Evolutionary conservation across 2,329 filamentous ascomycete species (phyloP), one percentile per base, ranked within the genome.

Genomic region (Scortechinia acanthostroma): DNA sequence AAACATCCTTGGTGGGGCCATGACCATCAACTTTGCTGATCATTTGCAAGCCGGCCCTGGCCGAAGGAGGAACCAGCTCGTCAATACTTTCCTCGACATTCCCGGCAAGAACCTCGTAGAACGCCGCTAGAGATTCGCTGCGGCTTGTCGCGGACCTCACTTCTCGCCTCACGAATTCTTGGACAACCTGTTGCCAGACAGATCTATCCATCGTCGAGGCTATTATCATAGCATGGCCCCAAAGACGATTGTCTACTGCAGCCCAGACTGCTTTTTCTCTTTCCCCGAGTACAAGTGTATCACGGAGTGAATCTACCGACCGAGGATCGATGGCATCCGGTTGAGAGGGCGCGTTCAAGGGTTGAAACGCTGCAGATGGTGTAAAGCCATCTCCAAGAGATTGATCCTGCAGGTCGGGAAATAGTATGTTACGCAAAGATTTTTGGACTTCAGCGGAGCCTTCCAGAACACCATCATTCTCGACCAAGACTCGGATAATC

Each of bases 21-120:
- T 40, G 35, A 6, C 35, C 35, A 40, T 40, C 35, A 19, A 40
- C 35, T 17, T 10, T 40, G 35, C 35, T 40, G 35, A 98, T 76
- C 67, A 98, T 85, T 60, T 95, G 89, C 52, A 96, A 80, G 2
- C 93, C 93, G 48, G 91, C 91, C 35, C 94, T 80, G 16, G 93
- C 93, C 52, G 94, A 95, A 2, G 86, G 84, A 3, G 93, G 91
- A 1, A 98, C 93, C 46, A 98, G 81, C 62, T 97, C 91, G 60
- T 98, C 93, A 15, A 97, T 83, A 52, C 90, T 94, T 54, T 98
- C 93, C 51, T 96, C 91, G 47, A 86, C 80, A 58, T 96, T 98
- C 0, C 93, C 91, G 20, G 91, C 93, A 49, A 98, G 83, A 1
- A 97, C 83, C 58, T 95, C 89, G 61, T 98, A 98, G 3, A 98